Base-by-base conservation (phyloP, 495 filamentous ascomycete genomes). In the Mytilinidion resinicola region DNA sequence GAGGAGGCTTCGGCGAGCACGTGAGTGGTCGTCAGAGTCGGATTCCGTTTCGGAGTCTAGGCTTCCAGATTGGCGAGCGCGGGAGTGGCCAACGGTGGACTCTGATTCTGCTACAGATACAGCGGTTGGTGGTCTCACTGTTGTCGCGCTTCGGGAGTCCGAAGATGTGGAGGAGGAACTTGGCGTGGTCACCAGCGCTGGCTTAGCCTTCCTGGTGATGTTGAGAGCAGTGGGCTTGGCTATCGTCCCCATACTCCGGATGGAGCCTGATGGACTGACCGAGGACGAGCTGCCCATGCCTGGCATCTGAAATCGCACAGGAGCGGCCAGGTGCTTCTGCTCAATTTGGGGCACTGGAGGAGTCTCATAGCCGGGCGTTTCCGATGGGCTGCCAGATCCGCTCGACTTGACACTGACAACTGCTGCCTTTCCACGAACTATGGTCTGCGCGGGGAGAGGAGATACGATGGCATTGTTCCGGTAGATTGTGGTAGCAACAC, bases 401-500 rank as follows among this genome's bases (percentile, higher is more conserved):
- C 71, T 75, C 30, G 76, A 76, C 69, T 87, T 90, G 51, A 96
- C 89, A 63, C 88, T 93, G 59, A 98, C 89, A 61, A 96, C 85
- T 47, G 87, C 88, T 14, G 95, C 91, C 67, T 90, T 92, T 49
- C 87, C 85, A 59, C 90, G 83, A 60, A 87, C 84, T 54, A 86
- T 87, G 46, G 90, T 91, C 62, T 91, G 89, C 0, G 91, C 90
- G 0, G 91, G 90, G 33, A 89, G 73, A 3, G 88, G 85, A 50
- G 82, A 84, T 44, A 96, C 82, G 50, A 95, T 81, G 37, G 89
- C 90, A 62, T 91, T 87, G 74, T 89, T 88, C 60, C 90, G 83
- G 70, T 96, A 96, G 34, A 95, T 88, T 3, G 91, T 96, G 12
- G 91, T 95, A 0, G 90, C 91, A 58, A 98, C 86, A 70, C 86